A percentile compares a stretch with the other conserved stretches of the same genome.
These are phyloP conservation scores for Exophiala aquamarina DNA, from an alignment of 2,329 filamentous ascomycete species.

Conservation along the genomic window DNA sequence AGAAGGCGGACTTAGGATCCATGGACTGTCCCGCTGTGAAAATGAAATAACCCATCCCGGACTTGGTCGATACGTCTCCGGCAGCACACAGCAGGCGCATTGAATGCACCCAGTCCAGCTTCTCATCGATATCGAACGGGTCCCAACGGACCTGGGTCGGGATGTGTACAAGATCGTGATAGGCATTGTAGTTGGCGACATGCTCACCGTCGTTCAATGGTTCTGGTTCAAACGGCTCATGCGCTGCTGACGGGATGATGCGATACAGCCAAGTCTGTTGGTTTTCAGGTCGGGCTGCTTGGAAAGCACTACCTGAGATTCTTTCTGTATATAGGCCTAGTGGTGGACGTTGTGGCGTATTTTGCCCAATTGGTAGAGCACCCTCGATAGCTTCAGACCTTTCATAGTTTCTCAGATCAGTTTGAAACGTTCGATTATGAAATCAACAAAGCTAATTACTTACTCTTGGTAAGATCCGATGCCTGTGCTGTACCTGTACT, in stretches of 20 bases:
- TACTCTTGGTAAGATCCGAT: slow-evolving; percentile 76
- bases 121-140: slow-evolving; percentile 66
- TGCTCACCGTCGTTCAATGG: slow-evolving; percentile 45
- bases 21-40: slow-evolving; percentile 78
- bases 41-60: slow-evolving; percentile 74
- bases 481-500: slow-evolving; percentile 74
- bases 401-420: slow-evolving; percentile 54
- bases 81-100: slow-evolving; percentile 73
- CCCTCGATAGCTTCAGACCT: slow-evolving; percentile 74
- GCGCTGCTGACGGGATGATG: slow-evolving; percentile 63
- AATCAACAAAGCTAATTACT: slow-evolving; percentile 30
- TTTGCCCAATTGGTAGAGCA: slow-evolving; percentile 72
- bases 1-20: slow-evolving; percentile 70
- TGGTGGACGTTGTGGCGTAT: slow-evolving; percentile 77
- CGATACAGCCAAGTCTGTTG: slow-evolving; percentile 72
- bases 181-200: slow-evolving; percentile 49
- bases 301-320: slow-evolving; percentile 70
- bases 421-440: background rate
- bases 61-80: slow-evolving; percentile 75
- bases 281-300: slow-evolving; percentile 66
- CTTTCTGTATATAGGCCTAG: slow-evolving; percentile 80
- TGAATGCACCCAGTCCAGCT: slow-evolving; percentile 67
- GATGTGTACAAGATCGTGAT: slow-evolving; percentile 65
- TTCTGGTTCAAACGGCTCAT: slow-evolving; percentile 49
- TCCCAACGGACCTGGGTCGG: slow-evolving; percentile 82